Conservation (phyloP, 2,329 filamentous ascomycete genomes). For the Magnaporthales sp. region DNA sequence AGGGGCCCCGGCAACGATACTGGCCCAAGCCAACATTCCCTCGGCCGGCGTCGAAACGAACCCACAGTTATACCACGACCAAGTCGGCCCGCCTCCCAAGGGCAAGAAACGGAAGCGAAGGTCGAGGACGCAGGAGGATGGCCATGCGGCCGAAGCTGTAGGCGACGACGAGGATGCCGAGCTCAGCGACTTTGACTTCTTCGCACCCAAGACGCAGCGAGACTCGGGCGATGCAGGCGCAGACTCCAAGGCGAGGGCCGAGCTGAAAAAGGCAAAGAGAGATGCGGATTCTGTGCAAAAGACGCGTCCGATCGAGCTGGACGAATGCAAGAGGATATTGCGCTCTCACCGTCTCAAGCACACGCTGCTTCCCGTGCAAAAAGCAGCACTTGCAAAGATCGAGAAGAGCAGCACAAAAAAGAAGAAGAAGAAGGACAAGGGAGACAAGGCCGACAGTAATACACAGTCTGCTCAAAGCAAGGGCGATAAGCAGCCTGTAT, state of each 20-base stretch:
- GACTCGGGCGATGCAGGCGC: conserved; percentile 10
- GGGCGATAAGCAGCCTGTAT: conserved; percentile 53
- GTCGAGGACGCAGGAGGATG: conserved; percentile 20
- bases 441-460: conserved; percentile 31
- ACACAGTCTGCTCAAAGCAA: conserved; percentile 30
- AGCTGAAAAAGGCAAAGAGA: conserved; percentile 15
- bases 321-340: conserved; percentile 65
- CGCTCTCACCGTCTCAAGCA: conserved; percentile 79
- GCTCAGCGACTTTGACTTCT: conserved; percentile 48
- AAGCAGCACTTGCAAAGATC: conserved; percentile 32
- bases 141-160: conserved; percentile 16
- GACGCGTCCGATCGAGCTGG: conserved; percentile 44
- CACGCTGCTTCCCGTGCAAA: conserved; percentile 57
- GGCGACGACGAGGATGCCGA: conserved; percentile 23
- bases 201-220: conserved; percentile 36
- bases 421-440: conserved; percentile 29
- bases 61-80: conserved; percentile 62
- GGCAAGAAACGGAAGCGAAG: conserved; percentile 49
- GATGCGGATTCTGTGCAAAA: conserved; percentile 22
- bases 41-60: conserved; percentile 56
- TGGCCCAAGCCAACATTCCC: conserved; percentile 39
- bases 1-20: conserved; percentile 19
- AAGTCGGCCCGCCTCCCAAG: conserved; percentile 27
- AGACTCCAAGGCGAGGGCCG: conserved; percentile 9
- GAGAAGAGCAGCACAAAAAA: conserved; percentile 37